These are phyloP conservation scores for Elaeagnus macrophylla DNA, from an alignment of 306 rosid species.

Conservation along the genomic window DNA sequence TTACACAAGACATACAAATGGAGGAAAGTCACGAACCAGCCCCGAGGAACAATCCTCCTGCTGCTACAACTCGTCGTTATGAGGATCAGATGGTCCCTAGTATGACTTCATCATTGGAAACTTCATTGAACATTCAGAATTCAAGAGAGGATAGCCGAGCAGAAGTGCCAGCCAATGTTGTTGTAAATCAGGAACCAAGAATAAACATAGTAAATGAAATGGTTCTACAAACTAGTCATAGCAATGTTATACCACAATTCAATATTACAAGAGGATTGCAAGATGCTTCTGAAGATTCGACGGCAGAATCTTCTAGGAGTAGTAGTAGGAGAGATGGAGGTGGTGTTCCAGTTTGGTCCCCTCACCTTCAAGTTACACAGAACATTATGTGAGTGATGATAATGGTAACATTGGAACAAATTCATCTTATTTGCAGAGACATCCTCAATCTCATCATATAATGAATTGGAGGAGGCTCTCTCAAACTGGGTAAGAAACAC, in stretches of 20 bases:
- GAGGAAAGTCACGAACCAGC: constrained; percentile 51
- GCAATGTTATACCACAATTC: constrained; percentile 21
- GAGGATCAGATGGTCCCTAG: constrained; percentile 92
- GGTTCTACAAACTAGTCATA: constrained; percentile 24
- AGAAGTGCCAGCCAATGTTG: constrained; percentile 70
- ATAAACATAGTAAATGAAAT: constrained; percentile 32
- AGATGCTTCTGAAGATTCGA: constrained; percentile 49
- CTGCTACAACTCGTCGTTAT: constrained; percentile 30
- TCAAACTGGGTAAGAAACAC: constrained; percentile 71
- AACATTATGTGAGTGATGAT: constrained; percentile 72
- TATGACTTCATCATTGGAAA: constrained; percentile 50
- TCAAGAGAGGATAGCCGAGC: constrained; percentile 48
- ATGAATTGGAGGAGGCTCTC: constrained; percentile 78
- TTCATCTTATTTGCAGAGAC: constrained; percentile 70
- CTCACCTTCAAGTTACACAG: constrained; percentile 56
- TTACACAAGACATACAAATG: constrained; percentile 68
- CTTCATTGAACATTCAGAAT: constrained; percentile 42
- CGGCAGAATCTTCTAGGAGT: constrained; percentile 51
- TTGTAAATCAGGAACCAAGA: constrained; percentile 35
- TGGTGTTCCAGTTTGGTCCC: constrained; percentile 85
- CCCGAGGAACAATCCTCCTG: constrained; percentile 35
- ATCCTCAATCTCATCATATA: constrained; percentile 84
- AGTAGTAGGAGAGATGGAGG: constrained; percentile 46
- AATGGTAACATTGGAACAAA: constrained; percentile 42
- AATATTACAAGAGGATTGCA: constrained; percentile 23